Conservation (phyloP, 2,329 filamentous ascomycete genomes). For the Colletotrichum trifolii region DNA sequence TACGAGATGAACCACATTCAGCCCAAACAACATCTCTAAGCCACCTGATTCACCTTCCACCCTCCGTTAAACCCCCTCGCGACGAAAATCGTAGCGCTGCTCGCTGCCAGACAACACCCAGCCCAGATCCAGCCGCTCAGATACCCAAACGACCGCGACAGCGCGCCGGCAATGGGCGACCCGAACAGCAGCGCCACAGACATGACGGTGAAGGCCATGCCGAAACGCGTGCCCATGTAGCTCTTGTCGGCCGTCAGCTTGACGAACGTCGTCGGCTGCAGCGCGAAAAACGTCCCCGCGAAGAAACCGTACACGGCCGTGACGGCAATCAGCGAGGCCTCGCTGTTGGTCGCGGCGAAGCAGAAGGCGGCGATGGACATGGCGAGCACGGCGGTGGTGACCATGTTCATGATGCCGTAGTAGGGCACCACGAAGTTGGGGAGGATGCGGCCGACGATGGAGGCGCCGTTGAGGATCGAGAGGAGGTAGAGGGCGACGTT, state of each 20-base stretch:
- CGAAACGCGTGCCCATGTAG: constrained; percentile 52
- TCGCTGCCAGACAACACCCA: constrained; percentile 28
- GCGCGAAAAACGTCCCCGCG: constrained; percentile 49
- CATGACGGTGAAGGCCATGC: constrained; percentile 48
- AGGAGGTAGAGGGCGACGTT: constrained; percentile 54
- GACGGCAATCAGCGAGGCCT: constrained; percentile 32
- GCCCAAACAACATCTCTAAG: neutral
- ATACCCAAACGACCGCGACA: constrained; percentile 38
- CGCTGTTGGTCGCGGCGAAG: constrained; percentile 19
- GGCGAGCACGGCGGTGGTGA: constrained; percentile 26
- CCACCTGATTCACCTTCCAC: constrained; percentile 25
- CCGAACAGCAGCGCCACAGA: constrained; percentile 46
- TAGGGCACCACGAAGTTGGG: constrained; percentile 50
- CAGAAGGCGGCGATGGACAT: constrained; percentile 38
- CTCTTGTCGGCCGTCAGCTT: constrained; percentile 44
- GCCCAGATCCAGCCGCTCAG: constrained; percentile 35
- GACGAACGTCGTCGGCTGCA: constrained; percentile 51
- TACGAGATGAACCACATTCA: neutral
- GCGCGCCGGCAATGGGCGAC: constrained; percentile 44
- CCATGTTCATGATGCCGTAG: constrained; percentile 48
- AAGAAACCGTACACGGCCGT: constrained; percentile 37
- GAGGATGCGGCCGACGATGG: constrained; percentile 56
- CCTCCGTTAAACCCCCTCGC: constrained; percentile 23
- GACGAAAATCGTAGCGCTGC: constrained; percentile 8
- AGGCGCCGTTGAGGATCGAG: constrained; percentile 56